These are phyloP conservation scores for Trichoderma sp. DNA, from an alignment of 2,329 filamentous ascomycete species.

Conservation along the genomic window DNA sequence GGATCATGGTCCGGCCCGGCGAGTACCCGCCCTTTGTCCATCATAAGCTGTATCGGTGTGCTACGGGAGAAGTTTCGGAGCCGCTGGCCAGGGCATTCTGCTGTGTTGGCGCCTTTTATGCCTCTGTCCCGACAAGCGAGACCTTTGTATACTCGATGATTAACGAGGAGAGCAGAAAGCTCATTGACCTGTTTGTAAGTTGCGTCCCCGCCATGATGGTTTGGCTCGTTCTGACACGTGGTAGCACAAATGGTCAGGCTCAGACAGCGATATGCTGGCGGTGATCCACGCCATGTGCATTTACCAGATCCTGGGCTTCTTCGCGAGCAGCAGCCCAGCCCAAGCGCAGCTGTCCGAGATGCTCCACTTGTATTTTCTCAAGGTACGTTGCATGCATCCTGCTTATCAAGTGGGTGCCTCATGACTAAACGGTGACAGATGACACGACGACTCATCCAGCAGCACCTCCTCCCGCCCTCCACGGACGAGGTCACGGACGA, in stretches of 20 bases:
- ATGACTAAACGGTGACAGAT: background rate
- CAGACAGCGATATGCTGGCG: no score
- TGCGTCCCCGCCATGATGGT: no score
- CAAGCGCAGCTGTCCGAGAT: constrained; percentile 19
- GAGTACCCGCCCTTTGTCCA: constrained; percentile 29
- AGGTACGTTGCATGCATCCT: constrained; percentile 18
- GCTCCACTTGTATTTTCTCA: constrained; percentile 26
- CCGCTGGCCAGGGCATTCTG: constrained; percentile 20
- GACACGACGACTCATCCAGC: background rate
- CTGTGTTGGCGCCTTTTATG: background rate
- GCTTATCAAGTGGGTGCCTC: background rate
- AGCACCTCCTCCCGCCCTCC: background rate
- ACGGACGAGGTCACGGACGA: background rate
- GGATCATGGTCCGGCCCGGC: constrained; percentile 25
- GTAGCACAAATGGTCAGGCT: no score
- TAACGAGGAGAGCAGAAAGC: constrained; percentile 25
- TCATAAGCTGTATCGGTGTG: constrained; percentile 28
- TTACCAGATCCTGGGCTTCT: constrained; percentile 30
- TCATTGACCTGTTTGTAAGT: constrained; percentile 14
- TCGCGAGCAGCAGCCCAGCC: constrained; percentile 20
- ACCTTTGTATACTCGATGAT: constrained; percentile 13
- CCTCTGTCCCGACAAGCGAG: background rate
- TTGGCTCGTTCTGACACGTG: no score
- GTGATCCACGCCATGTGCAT: constrained; percentile 29
- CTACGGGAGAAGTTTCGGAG: constrained; percentile 26